phyloP scores from a whole-genome alignment of 2,329 filamentous ascomycete genomes.

The Cladosporium sp. region DNA sequence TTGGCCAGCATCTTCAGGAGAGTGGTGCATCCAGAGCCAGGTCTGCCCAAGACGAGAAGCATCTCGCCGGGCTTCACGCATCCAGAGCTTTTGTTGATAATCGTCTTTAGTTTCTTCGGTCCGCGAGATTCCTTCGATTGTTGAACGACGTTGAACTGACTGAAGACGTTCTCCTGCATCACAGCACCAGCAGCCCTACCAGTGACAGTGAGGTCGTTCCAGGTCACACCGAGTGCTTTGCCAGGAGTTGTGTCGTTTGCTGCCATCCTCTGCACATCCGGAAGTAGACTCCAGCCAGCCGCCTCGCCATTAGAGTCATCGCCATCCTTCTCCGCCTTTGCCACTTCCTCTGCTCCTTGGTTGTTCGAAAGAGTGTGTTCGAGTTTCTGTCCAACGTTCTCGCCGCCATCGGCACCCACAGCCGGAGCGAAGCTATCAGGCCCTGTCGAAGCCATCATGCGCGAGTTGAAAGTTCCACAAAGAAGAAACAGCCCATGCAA shows the following conservation, averaged over 20 bases:
- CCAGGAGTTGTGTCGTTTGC: conserved; percentile 26
- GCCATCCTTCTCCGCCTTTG: conserved; percentile 41
- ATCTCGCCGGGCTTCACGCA: conserved; percentile 50
- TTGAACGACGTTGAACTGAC: conserved; percentile 20
- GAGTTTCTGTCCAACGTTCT: conserved; percentile 18
- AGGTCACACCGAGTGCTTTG: conserved; percentile 60
- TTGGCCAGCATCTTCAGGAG: conserved; percentile 71
- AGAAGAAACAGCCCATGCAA: conserved; percentile 1
- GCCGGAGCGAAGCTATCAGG: conserved; percentile 20
- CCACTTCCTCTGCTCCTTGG: conserved; percentile 50
- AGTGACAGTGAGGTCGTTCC: conserved; percentile 60
- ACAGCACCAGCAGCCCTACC: conserved; percentile 15
- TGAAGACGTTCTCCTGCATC: conserved; percentile 20
- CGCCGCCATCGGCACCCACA: conserved; percentile 20
- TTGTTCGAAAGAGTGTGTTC: conserved; percentile 39
- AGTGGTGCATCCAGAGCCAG: conserved; percentile 59
- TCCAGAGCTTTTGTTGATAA: conserved; percentile 59
- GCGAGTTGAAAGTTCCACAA: neutral
- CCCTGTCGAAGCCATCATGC: conserved; percentile 23
- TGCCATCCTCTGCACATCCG: conserved; percentile 6
- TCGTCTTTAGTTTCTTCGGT: conserved; percentile 33
- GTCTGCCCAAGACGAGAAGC: conserved; percentile 36
- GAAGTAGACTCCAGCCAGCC: conserved; percentile 17
- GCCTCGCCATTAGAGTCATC: conserved; percentile 16
- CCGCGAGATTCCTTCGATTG: conserved; percentile 35